phyloP scores from a whole-genome alignment of 148 eudicot species.

The Amaranthus hypochondriacus region DNA sequence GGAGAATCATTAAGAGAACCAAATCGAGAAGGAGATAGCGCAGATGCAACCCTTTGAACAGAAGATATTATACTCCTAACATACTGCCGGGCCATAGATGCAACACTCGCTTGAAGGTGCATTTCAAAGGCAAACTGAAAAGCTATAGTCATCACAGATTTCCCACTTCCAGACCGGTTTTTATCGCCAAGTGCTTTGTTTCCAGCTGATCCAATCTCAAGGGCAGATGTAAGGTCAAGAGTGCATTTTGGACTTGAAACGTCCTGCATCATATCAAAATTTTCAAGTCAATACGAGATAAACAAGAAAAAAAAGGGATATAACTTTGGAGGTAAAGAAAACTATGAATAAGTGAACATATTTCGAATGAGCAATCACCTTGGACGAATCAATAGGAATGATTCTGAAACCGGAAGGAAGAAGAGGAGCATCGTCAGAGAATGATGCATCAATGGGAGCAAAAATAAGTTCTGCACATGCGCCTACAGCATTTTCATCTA shows the following conservation, averaged over 20 bases:
- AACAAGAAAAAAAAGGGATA: background rate
- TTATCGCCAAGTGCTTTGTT: slow-evolving; percentile 36
- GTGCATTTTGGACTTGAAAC: slow-evolving; percentile 80
- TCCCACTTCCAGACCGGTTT: slow-evolving; percentile 32
- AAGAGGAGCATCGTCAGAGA: slow-evolving; percentile 89
- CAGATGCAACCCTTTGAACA: slow-evolving; percentile 74
- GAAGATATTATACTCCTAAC: slow-evolving; percentile 66
- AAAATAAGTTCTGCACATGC: slow-evolving; percentile 77
- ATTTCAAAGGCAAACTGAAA: slow-evolving; percentile 77
- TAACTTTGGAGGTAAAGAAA: background rate
- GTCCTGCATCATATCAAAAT: slow-evolving; percentile 39
- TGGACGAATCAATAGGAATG: slow-evolving; percentile 62
- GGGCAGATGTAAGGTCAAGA: slow-evolving; percentile 85
- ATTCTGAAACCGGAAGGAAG: slow-evolving; percentile 94
- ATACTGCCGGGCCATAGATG: slow-evolving; percentile 78
- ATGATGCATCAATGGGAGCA: slow-evolving; percentile 92
- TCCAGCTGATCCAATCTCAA: slow-evolving; percentile 65
- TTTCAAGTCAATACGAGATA: background rate
- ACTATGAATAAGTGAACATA: background rate
- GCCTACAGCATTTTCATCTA: slow-evolving; percentile 78
- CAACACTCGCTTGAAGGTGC: slow-evolving; percentile 67
- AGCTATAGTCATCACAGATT: slow-evolving; percentile 84
- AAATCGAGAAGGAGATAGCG: slow-evolving; percentile 58
- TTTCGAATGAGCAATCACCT: slow-evolving; percentile 24
- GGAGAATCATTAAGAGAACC: slow-evolving; percentile 36